Conservation (phyloP, 2,329 filamentous ascomycete species). For the Sporothrix phasma region DNA sequence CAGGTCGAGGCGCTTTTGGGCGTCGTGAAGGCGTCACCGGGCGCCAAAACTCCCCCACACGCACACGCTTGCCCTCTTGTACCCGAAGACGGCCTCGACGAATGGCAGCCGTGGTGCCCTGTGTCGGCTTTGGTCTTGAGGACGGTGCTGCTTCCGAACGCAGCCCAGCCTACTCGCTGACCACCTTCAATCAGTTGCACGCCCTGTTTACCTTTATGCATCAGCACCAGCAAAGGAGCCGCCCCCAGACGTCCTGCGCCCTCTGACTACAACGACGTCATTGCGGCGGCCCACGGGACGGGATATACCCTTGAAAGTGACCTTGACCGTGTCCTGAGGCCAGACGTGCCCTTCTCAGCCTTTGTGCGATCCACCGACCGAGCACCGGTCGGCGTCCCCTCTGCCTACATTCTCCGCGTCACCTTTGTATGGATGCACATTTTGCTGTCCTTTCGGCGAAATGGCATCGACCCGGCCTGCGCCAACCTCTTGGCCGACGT, state of each 20-base stretch:
- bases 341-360: background rate
- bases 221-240: background rate
- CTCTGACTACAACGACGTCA: background rate
- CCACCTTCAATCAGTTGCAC: conserved; percentile 35
- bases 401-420: conserved; percentile 9
- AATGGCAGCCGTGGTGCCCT: conserved; percentile 62
- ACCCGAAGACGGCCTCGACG: conserved; percentile 56
- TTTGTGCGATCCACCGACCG: background rate
- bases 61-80: background rate
- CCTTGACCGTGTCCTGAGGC: background rate
- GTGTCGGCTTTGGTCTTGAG: conserved; percentile 28
- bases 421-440: conserved; percentile 11
- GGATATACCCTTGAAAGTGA: background rate
- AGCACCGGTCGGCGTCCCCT: background rate
- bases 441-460: background rate
- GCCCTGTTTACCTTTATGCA: conserved; percentile 25
- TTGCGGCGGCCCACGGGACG: background rate
- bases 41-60: background rate
- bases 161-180: conserved; percentile 29
- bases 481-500: background rate
- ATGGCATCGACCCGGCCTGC: background rate
- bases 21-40: background rate
- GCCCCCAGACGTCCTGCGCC: background rate
- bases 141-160: conserved; percentile 16
- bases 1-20: conserved; percentile 52